Conservation (phyloP, 768 basidiomycete genomes). For the Mycena sanguinolenta region DNA sequence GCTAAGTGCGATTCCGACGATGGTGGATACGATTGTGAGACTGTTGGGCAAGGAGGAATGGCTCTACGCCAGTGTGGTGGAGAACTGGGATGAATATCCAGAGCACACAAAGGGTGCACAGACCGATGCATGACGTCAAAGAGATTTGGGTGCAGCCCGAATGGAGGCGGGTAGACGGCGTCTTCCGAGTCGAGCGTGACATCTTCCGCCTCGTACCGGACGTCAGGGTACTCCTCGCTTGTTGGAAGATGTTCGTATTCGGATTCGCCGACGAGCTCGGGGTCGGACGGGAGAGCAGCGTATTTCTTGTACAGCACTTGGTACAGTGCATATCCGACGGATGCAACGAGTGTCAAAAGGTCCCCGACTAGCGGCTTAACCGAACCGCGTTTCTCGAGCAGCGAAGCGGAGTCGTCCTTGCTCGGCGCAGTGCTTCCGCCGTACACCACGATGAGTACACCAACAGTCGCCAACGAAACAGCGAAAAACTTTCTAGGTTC, state of each 20-base stretch:
- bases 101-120: constrained; percentile 77
- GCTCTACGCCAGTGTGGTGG: constrained; percentile 74
- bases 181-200: constrained; percentile 43
- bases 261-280: constrained; percentile 59
- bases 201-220: constrained; percentile 29
- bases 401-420: constrained; percentile 27
- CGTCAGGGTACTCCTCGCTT: constrained; percentile 47
- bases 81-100: constrained; percentile 87
- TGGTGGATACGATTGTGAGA: constrained; percentile 57
- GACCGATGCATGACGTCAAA: constrained; percentile 85
- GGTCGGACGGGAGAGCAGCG: constrained; percentile 76
- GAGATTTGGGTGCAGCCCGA: constrained; percentile 88
- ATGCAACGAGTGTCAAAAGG: constrained; percentile 77
- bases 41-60: constrained; percentile 75
- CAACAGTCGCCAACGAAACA: constrained; percentile 84
- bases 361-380: constrained; percentile 75
- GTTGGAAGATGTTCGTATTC: constrained; percentile 62
- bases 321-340: constrained; percentile 80
- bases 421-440: constrained; percentile 64
- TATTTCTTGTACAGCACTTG: constrained; percentile 90
- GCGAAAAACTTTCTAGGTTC: constrained; percentile 74
- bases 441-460: constrained; percentile 86
- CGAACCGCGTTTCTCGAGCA: constrained; percentile 29
- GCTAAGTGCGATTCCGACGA: constrained; percentile 75
- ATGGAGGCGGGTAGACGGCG: constrained; percentile 73